Base-by-base conservation (phyloP, 2,329 filamentous ascomycete species). In the Fusarium marasasianum region DNA sequence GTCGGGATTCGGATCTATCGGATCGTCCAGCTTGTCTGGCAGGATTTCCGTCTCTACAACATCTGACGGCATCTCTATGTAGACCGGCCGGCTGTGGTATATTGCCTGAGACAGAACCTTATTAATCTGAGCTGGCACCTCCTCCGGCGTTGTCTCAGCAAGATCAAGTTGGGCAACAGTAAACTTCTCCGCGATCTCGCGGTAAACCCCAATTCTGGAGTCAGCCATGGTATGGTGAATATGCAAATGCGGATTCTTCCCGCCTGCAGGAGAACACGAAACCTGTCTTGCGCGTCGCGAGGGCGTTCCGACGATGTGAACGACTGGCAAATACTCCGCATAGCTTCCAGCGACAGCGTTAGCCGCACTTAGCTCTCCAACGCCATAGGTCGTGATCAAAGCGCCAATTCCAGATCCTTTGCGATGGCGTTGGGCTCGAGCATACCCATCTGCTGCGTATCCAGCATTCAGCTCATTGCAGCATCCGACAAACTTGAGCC, bases 401-500 rank as follows among this genome's bases (percentile, higher is more conserved):
- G 68, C 69, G 0, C 69, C 68, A 1, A 72, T 47, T 5, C 67
- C 67, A 6, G 22, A 14, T 20, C 31, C 50, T 2, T 35, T 35
- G 1, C 15, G n/a, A 31, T 62, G 58, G 8, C 67, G 67, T 2
- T 58, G 51, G 3, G 57, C 51, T 10, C 69, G 56, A 4, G 68
- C 68, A 22, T 72, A 72, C 2, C 69, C 69, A 17, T 72, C 69
- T 14, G 69, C 69, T 13, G 68, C 69, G 15, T 72, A 72, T 2
- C 56, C 69, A 4, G 69, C 68, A 6, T 72, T 72, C 0, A 72
- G 24, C 22, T 72, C 69, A 8, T 72, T 72, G 37, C 68, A 71
- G 47, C 64, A 63, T 13, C 69, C 69, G 4, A 69, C 51, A 14
- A 71, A 69, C 8, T 58, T 29, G 5, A 72, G 24, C 7, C 68